Base-by-base conservation (phyloP, 2,329 filamentous ascomycete genomes). In the Diplodia seriata region DNA sequence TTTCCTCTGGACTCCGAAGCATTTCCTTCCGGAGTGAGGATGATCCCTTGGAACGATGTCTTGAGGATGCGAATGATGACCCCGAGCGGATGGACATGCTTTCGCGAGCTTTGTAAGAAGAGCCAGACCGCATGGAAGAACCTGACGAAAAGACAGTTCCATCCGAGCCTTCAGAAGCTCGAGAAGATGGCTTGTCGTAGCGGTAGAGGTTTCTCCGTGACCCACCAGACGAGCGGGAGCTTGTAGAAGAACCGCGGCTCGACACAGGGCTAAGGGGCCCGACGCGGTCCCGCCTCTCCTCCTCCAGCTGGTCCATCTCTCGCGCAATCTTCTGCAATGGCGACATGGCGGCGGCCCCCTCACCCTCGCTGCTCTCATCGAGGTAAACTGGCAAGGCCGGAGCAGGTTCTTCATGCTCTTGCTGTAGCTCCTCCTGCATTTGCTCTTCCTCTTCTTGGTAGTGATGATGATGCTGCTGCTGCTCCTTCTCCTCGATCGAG, bases 1-100 rank as follows among this genome's bases (percentile, higher is more conserved):
- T 69, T 66, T 94, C 91, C 36, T 92, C 87, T 0, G 93, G 92
- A 72, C 91, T 96, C 40, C 89, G 86, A 1, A 93, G 83, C 1
- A 97, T 85, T 75, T 97, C 93, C 72, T 96, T 89, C 33, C 92
- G 88, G 57, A 97, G 81, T 18, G 94, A 97, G 0, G 89, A 86
- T 72, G 66, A 63, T 5, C 50, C 57, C n/a, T 38, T 50, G 11
- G 66, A 68, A 14, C 50, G 47, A 31, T 56, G 36, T 53, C 38
- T 65, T 54, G 77, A 73, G 20, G 77, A 85, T 4, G 82, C 80
- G 64, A 83, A 81, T 1, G 87, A 87, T 2, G 82, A 83, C 0
- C 81, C 77, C 0, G 86, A 86, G 57, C 77, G 75, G 31, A 85
- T 83, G 0, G 89, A 91, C 67, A 88, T 83, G 55, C 83, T 85